Evolutionary conservation across 306 rosid genomes (phyloP).

Genomic region (Prunus mume): DNA sequence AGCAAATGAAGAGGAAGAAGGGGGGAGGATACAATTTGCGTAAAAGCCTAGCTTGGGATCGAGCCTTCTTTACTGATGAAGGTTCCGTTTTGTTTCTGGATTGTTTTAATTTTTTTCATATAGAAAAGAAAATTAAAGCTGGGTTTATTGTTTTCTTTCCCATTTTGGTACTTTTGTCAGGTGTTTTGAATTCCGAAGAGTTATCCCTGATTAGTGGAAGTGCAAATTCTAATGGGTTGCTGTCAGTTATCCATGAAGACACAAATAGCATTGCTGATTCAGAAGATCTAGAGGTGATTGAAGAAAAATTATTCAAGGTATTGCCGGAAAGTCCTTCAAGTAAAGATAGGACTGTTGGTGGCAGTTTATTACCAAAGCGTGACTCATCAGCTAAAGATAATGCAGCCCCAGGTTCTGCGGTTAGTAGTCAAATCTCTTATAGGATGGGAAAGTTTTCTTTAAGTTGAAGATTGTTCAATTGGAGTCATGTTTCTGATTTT

Average conservation of each 20-base stretch:
- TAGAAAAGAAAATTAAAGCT: neutral
- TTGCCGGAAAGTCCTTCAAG: slow-evolving; percentile 26
- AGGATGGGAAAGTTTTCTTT: neutral
- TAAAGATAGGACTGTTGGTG: slow-evolving; percentile 25
- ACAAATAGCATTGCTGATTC: slow-evolving; percentile 23
- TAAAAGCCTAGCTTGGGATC: slow-evolving; percentile 92
- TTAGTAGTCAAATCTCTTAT: slow-evolving; percentile 29
- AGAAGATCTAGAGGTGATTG: slow-evolving; percentile 29
- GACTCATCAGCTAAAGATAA: slow-evolving; percentile 30
- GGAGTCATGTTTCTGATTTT: slow-evolving; percentile 2
- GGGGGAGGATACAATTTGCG: slow-evolving; percentile 77
- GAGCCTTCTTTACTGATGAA: slow-evolving; percentile 88
- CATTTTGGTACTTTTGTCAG: slow-evolving; percentile 31
- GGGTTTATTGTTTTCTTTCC: neutral
- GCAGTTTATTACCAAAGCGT: slow-evolving; percentile 42
- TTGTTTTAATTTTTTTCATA: neutral
- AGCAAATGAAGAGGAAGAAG: slow-evolving; percentile 76
- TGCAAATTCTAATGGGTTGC: slow-evolving; percentile 29
- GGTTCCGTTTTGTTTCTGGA: slow-evolving; percentile 26
- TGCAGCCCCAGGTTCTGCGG: slow-evolving; percentile 37
- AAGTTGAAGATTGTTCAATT: neutral
- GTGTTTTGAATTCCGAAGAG: slow-evolving; percentile 75
- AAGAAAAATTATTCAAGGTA: slow-evolving; percentile 52
- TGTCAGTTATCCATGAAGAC: slow-evolving; percentile 59
- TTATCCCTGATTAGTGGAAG: slow-evolving; percentile 74